These are phyloP conservation scores for Fusarium anthophilum DNA, from an alignment of 2,329 filamentous ascomycete species.

Conservation along the genomic window DNA sequence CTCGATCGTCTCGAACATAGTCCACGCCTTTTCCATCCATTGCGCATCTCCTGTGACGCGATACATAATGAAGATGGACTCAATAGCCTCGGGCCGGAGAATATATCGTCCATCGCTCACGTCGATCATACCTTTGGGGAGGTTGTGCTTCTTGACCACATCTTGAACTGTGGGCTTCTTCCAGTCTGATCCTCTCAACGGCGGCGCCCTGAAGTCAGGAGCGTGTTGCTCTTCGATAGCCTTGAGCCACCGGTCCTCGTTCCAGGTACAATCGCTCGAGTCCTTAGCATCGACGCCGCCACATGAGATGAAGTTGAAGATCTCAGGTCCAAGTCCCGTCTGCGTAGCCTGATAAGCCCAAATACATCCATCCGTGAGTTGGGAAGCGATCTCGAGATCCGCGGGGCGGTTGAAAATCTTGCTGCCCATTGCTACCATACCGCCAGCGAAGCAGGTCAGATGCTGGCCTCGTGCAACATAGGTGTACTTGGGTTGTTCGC, in stretches of 20 bases:
- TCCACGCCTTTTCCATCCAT: slow-evolving; percentile 76
- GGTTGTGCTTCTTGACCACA: slow-evolving; percentile 37
- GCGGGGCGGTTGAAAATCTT: slow-evolving; percentile 64
- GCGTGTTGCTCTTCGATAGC: slow-evolving; percentile 39
- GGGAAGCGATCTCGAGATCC: slow-evolving; percentile 66
- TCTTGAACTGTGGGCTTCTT: slow-evolving; percentile 39
- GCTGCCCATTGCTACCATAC: slow-evolving; percentile 72
- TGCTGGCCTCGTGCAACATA: slow-evolving; percentile 60
- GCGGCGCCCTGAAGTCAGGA: slow-evolving; percentile 37
- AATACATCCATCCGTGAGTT: slow-evolving; percentile 70
- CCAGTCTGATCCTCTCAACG: slow-evolving; percentile 35
- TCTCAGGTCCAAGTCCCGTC: slow-evolving; percentile 69
- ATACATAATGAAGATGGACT: slow-evolving; percentile 83
- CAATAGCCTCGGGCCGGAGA: slow-evolving; percentile 79
- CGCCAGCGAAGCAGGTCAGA: slow-evolving; percentile 72
- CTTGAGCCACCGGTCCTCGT: slow-evolving; percentile 45
- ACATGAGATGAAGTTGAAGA: slow-evolving; percentile 60
- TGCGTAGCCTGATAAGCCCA: slow-evolving; percentile 68
- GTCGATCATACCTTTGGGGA: slow-evolving; percentile 65
- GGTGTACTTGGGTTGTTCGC: slow-evolving; percentile 39
- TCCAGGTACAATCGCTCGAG: slow-evolving; percentile 48
- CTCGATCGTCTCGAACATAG: slow-evolving; percentile 74
- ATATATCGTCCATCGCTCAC: slow-evolving; percentile 69
- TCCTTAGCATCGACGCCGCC: slow-evolving; percentile 40
- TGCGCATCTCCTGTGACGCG: slow-evolving; percentile 73